phyloP scores from a whole-genome alignment of 176 grass and related monocot genomes.

The Puya raimondii region DNA sequence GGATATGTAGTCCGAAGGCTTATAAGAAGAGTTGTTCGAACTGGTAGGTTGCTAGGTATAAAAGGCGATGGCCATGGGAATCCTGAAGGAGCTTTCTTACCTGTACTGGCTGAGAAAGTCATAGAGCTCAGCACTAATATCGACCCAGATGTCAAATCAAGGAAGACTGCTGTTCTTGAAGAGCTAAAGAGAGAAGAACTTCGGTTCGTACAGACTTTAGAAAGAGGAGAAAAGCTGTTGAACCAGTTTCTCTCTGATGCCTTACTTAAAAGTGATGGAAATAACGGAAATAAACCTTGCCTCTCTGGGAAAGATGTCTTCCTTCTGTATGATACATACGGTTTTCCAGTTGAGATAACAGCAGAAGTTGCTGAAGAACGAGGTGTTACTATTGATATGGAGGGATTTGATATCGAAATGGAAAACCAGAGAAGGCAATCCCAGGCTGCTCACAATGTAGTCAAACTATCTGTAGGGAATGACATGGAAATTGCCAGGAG shows the following conservation, averaged over 20 bases:
- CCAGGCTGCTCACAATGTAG: slow-evolving; percentile 74
- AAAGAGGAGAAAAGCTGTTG: slow-evolving; percentile 86
- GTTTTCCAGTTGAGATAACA: slow-evolving; percentile 96
- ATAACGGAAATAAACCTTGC: slow-evolving; percentile 48
- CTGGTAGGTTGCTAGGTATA: slow-evolving; percentile 77
- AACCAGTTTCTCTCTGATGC: slow-evolving; percentile 66
- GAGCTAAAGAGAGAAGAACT: slow-evolving; percentile 89
- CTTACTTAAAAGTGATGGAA: slow-evolving; percentile 37
- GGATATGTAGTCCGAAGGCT: slow-evolving; percentile 94
- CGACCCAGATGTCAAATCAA: slow-evolving; percentile 72
- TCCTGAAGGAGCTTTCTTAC: slow-evolving; percentile 55
- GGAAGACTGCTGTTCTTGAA: slow-evolving; percentile 51
- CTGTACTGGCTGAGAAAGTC: slow-evolving; percentile 58
- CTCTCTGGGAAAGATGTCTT: slow-evolving; percentile 88
- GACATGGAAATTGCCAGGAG: slow-evolving; percentile 63
- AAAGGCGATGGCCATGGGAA: slow-evolving; percentile 54
- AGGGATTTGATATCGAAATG: slow-evolving; percentile 91
- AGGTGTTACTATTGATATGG: slow-evolving; percentile 63
- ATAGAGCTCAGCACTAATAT: slow-evolving; percentile 66
- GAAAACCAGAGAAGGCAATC: slow-evolving; percentile 89
- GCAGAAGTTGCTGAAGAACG: slow-evolving; percentile 75
- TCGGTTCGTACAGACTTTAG: slow-evolving; percentile 89
- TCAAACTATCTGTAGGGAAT: slow-evolving; percentile 84
- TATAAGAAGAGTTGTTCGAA: slow-evolving; percentile 94
- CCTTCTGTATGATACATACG: slow-evolving; percentile 94